These are phyloP conservation scores for Geopyxis carbonaria DNA, from an alignment of 495 filamentous ascomycete species.

Conservation along the genomic window DNA sequence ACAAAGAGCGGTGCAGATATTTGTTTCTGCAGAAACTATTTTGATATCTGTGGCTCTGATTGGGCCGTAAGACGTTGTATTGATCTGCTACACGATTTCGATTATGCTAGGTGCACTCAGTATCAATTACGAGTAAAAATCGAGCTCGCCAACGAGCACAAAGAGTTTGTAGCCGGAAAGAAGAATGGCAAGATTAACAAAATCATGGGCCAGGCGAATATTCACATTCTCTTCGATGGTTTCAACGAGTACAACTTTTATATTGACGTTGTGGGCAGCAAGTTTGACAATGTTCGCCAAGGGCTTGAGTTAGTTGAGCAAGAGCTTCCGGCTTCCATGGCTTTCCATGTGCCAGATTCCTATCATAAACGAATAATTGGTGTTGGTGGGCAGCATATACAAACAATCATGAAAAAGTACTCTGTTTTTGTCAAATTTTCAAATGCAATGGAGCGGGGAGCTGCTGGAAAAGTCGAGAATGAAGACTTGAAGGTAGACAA, in stretches of 20 bases:
- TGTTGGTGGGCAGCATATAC: conserved; percentile 94
- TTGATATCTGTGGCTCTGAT: conserved; percentile 86
- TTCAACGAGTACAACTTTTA: conserved; percentile 99
- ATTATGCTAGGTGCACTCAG: conserved; percentile 52
- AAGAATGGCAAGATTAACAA: conserved; percentile 99
- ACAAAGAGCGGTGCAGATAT: conserved; percentile 91
- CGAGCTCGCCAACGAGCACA: conserved; percentile 96
- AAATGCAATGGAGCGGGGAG: conserved; percentile 89
- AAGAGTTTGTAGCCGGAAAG: conserved; percentile 97
- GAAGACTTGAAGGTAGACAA: conserved; percentile 98
- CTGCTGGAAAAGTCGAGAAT: conserved; percentile 77
- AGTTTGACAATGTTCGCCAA: conserved; percentile 81
- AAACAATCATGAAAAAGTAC: conserved; percentile 99
- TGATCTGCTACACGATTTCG: conserved; percentile 78
- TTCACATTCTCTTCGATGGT: conserved; percentile 96
- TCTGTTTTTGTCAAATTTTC: conserved; percentile 99
- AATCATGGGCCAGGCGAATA: conserved; percentile 97
- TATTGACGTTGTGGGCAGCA: conserved; percentile 83
- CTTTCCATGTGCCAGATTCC: conserved; percentile 98
- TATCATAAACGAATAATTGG: conserved; percentile 99
- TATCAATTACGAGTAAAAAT: conserved; percentile 95
- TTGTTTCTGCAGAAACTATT: conserved; percentile 80
- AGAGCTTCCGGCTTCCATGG: conserved; percentile 97
- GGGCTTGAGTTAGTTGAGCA: conserved; percentile 87
- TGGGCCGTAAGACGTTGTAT: conserved; percentile 88